Conservation (phyloP, 352 stramenopile species). For the Phytophthora litchii region DNA sequence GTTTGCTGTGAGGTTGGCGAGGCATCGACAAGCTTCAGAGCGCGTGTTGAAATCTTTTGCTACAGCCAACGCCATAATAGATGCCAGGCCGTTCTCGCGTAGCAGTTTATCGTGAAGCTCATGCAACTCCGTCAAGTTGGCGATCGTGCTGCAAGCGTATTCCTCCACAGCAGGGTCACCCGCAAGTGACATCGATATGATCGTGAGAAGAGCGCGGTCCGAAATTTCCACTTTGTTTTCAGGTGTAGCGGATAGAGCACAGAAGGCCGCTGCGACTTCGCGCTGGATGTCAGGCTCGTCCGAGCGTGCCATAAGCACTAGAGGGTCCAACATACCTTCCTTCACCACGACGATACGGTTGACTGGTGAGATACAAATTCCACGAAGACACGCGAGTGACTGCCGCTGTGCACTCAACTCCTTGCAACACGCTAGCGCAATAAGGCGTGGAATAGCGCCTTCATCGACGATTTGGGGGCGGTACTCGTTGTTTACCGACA, state of each 20-base stretch:
- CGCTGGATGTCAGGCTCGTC: conserved; percentile 92
- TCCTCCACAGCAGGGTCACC: conserved; percentile 92
- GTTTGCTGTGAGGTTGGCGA: conserved; percentile 96
- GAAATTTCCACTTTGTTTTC: conserved; percentile 97
- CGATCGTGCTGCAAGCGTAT: conserved; percentile 93
- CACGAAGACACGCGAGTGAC: conserved; percentile 91
- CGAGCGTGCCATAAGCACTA: conserved; percentile 95
- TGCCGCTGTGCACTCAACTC: conserved; percentile 93
- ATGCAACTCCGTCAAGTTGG: conserved; percentile 95
- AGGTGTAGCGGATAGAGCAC: conserved; percentile 93
- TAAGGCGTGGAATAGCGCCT: conserved; percentile 93
- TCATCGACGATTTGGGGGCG: conserved; percentile 92
- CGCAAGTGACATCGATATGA: conserved; percentile 94
- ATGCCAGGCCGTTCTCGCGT: conserved; percentile 93
- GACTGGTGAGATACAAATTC: conserved; percentile 92
- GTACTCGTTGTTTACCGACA: conserved; percentile 95
- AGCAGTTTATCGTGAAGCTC: conserved; percentile 95
- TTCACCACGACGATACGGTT: conserved; percentile 91
- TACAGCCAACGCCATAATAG: conserved; percentile 91
- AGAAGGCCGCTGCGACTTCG: conserved; percentile 94
- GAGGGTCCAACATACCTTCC: conserved; percentile 94
- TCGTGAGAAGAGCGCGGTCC: conserved; percentile 93
- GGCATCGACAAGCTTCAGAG: conserved; percentile 90
- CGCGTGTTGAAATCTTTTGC: conserved; percentile 92
- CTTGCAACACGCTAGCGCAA: conserved; percentile 94